Base-by-base conservation (phyloP, 306 rosid genomes). In the Sphenostylis stenocarpa region DNA sequence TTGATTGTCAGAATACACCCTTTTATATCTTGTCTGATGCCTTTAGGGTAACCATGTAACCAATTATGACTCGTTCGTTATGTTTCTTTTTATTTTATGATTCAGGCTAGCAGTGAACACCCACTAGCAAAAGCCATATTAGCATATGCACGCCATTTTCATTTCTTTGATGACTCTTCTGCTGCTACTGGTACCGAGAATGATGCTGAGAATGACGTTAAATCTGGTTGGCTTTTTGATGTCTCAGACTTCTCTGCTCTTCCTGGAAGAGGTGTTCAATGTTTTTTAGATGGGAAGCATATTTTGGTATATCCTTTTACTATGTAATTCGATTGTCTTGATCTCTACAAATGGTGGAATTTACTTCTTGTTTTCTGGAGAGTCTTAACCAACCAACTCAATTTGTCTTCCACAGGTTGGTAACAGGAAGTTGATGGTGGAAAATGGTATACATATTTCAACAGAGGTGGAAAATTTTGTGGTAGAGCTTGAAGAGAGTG, bases 31-130 rank as follows among this genome's bases (percentile, higher is more conserved):
- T 68, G 48, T 10, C 48, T 20, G 67, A 38, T 10, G 21, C 58
- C 14, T 14, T 43, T 33, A 41, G 52, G 51, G 63, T 38, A 63
- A 19, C 33, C 39, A 51, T 43, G 63, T 38, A 63, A 19, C 52
- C 36, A 19, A 43, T 68, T 63, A 31, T 77, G 7, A 26, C 36
- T 41, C 47, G 33, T 67, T n/a, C n/a, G n/a, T n/a, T 78, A 34
- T 34, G 48, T 53, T 77, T 65, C 26, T 83, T 51, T 74, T 4
- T 26, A 60, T 83, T 56, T 80, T 14, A 45, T 70, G 82, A 39
- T 72, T 80, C 87, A 95, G 99, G 96, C 92, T 87, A 92, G 97
- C 84, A 95, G 99, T 75, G 99, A 95, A 77, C 99, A 95, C 75
- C 99, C 99, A 7, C 34, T 95, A 70, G 99, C 87, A 17, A 89